phyloP scores from a whole-genome alignment of 352 stramenopile genomes.

The Pythium dissimile region DNA sequence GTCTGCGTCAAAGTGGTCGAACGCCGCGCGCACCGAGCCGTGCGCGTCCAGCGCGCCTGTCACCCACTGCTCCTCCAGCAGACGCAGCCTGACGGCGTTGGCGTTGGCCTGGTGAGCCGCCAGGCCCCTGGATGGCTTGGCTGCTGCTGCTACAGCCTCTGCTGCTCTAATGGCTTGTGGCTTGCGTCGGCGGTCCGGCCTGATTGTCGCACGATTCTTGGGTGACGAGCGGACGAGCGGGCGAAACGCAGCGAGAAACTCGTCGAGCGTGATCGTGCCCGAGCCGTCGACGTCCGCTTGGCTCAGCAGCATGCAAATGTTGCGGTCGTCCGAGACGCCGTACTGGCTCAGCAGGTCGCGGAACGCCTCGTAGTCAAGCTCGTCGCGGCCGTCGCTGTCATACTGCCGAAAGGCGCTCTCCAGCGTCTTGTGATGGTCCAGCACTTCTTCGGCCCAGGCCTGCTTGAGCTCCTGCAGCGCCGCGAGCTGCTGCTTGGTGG shows the following conservation, averaged over 20 bases:
- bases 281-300: constrained; percentile 49
- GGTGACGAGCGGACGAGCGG: no score
- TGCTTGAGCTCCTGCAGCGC: constrained; percentile 47
- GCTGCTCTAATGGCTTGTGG: no score
- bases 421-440: constrained; percentile 38
- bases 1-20: constrained; percentile 44
- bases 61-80: constrained; percentile 52
- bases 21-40: constrained; percentile 33
- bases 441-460: constrained; percentile 41
- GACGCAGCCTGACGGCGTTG: constrained; percentile 23
- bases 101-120: constrained; percentile 21
- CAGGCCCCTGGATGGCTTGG: background rate
- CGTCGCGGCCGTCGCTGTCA: constrained; percentile 27
- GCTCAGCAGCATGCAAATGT: constrained; percentile 40
- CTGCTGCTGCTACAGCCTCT: constrained; percentile 2
- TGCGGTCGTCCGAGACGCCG: constrained; percentile 46
- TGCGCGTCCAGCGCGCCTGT: constrained; percentile 28
- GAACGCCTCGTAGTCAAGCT: constrained; percentile 60
- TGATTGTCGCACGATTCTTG: no score
- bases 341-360: constrained; percentile 50
- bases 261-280: constrained; percentile 40
- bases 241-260: constrained; percentile 59
- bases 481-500: constrained; percentile 18
- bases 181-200: background rate
- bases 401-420: constrained; percentile 42